Evolutionary conservation across 2,329 filamentous ascomycete species (phyloP).

Genomic region (Dactylella cylindrospora): DNA sequence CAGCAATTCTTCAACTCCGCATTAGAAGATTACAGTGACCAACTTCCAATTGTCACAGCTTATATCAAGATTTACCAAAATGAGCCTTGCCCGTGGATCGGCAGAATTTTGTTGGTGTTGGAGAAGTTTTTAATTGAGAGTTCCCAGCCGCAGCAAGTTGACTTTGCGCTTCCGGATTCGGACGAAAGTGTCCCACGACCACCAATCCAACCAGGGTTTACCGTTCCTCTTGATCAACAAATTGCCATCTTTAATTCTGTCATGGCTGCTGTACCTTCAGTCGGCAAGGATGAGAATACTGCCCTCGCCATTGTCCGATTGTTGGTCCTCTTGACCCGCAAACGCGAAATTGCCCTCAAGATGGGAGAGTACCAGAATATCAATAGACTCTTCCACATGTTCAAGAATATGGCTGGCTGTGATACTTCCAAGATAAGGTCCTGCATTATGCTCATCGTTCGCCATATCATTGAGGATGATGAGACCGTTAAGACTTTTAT

Average conservation of each 20-base stretch:
- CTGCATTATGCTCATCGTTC: conserved; percentile 79
- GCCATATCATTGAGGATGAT: conserved; percentile 93
- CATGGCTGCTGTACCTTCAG: conserved; percentile 78
- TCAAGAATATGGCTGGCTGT: conserved; percentile 81
- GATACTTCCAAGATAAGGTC: conserved; percentile 73
- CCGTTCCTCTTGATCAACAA: conserved; percentile 68
- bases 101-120: conserved; percentile 82
- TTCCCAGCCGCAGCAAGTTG: conserved; percentile 63
- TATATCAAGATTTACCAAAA: conserved; percentile 77
- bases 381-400: conserved; percentile 88
- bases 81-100: conserved; percentile 87
- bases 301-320: conserved; percentile 81
- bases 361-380: conserved; percentile 87
- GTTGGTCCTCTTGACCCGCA: conserved; percentile 82
- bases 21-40: conserved; percentile 71
- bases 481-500: conserved; percentile 88
- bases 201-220: conserved; percentile 61
- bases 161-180: conserved; percentile 54
- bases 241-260: conserved; percentile 71
- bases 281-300: conserved; percentile 83
- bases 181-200: conserved; percentile 55
- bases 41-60: conserved; percentile 71
- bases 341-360: conserved; percentile 69
- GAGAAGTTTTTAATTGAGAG: conserved; percentile 90
- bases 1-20: conserved; percentile 76